Conservation (phyloP, 768 basidiomycete species). For the Rhizopogon vesiculosus region DNA sequence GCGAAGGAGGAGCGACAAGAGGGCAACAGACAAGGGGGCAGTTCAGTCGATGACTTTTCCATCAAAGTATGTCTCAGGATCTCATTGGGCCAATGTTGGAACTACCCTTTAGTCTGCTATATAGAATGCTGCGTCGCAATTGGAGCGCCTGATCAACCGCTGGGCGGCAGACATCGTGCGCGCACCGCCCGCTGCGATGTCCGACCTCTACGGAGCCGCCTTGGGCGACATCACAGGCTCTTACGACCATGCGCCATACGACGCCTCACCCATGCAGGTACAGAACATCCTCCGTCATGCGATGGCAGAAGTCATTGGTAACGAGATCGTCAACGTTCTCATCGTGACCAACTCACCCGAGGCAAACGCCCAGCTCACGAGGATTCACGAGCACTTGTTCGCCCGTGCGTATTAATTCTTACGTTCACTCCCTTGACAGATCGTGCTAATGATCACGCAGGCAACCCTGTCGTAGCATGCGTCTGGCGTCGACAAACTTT, state of each 20-base stretch:
- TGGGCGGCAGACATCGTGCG: conserved; percentile 80
- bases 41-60: conserved; percentile 82
- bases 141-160: conserved; percentile 81
- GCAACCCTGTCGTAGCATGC: conserved; percentile 82
- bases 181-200: conserved; percentile 47
- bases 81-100: neutral
- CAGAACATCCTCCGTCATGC: conserved; percentile 80
- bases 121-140: conserved; percentile 76
- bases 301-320: conserved; percentile 66
- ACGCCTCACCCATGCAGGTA: conserved; percentile 61
- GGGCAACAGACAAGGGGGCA: conserved; percentile 39
- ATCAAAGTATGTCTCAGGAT: conserved; percentile 56
- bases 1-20: conserved; percentile 34
- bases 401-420: conserved; percentile 45
- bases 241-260: conserved; percentile 38
- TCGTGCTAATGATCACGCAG: conserved; percentile 30
- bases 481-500: conserved; percentile 92
- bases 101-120: neutral
- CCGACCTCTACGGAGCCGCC: conserved; percentile 52
- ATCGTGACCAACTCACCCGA: conserved; percentile 84
- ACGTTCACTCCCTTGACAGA: neutral
- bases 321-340: conserved; percentile 80
- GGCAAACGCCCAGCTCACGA: conserved; percentile 77
- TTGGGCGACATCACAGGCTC: conserved; percentile 54
- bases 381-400: conserved; percentile 87